Evolutionary conservation across 2,329 filamentous ascomycete genomes (phyloP).

Genomic region (Endocalyx cinctus): DNA sequence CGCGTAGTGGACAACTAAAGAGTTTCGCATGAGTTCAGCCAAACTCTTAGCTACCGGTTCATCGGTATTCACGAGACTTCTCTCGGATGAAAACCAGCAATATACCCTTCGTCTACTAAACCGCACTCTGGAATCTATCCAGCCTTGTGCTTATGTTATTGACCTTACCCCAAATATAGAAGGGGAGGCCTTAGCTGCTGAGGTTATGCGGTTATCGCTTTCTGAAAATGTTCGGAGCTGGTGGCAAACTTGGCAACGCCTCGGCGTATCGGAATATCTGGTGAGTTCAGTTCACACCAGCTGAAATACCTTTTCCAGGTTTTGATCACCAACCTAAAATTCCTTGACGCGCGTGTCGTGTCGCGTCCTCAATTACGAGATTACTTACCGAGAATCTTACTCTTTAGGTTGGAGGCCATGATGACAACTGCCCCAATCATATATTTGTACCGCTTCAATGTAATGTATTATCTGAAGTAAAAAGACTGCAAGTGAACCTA

Average conservation of each 20-base stretch:
- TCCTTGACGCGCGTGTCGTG: too few species aligned
- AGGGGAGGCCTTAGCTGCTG: conserved; percentile 58
- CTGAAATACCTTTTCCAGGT: too few species aligned
- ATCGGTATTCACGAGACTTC: conserved; percentile 39
- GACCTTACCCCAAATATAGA: conserved; percentile 59
- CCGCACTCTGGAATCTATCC: conserved; percentile 25
- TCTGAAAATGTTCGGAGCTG: conserved; percentile 52
- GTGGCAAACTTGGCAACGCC: conserved; percentile 38
- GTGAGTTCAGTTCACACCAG: too few species aligned
- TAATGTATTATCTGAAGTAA: too few species aligned
- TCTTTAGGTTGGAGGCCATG: conserved; percentile 45
- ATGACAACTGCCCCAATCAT: conserved; percentile 33
- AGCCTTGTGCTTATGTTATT: conserved; percentile 45
- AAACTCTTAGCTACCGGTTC: conserved; percentile 44
- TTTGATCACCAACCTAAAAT: too few species aligned
- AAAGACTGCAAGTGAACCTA: too few species aligned
- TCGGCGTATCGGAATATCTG: conserved; percentile 30
- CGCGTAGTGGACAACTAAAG: conserved; percentile 25
- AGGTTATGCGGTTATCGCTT: conserved; percentile 55
- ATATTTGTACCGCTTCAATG: too few species aligned
- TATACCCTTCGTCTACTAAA: conserved; percentile 31
- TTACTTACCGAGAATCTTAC: too few species aligned
- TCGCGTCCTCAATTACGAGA: too few species aligned
- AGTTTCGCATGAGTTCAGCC: conserved; percentile 40
- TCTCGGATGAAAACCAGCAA: conserved; percentile 38